phyloP scores from a whole-genome alignment of 2,329 filamentous ascomycete genomes.

The Diplodia sapinea region DNA sequence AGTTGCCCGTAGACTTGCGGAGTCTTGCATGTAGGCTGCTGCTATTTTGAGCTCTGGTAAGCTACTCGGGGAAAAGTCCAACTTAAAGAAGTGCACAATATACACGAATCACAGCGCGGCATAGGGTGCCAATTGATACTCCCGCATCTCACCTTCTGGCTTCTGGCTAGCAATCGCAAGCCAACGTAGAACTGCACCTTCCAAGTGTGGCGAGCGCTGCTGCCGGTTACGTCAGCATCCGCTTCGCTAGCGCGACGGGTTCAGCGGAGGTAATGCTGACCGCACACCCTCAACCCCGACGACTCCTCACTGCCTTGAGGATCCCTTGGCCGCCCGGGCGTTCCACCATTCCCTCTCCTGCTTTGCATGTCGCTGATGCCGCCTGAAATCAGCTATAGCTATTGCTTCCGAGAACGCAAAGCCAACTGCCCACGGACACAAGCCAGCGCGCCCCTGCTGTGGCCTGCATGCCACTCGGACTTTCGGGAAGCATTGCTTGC shows the following conservation, averaged over 20 bases:
- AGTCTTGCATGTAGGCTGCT: not conserved
- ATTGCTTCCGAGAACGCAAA: no score
- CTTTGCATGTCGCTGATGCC: no score
- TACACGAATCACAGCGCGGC: not conserved
- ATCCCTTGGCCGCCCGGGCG: no score
- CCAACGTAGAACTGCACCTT: not conserved
- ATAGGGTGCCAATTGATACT: not conserved
- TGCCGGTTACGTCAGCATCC: not conserved
- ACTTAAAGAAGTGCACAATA: not conserved
- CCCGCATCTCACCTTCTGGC: not conserved
- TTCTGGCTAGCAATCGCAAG: not conserved
- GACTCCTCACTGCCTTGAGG: no score
- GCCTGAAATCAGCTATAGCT: no score
- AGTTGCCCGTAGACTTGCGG: not conserved
- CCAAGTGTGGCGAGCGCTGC: no score
- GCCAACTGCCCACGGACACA: no score
- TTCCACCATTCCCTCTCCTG: no score
- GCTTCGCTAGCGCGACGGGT: no score
- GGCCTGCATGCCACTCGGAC: not conserved
- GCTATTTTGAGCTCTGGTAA: no score
- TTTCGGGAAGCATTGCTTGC: not conserved
- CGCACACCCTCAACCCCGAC: not conserved
- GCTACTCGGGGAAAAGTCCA: not conserved
- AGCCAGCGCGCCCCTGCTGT: no score
- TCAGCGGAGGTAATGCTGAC: not conserved